phyloP scores from a whole-genome alignment of 495 filamentous ascomycete genomes.

The Lophium mytilinum region DNA sequence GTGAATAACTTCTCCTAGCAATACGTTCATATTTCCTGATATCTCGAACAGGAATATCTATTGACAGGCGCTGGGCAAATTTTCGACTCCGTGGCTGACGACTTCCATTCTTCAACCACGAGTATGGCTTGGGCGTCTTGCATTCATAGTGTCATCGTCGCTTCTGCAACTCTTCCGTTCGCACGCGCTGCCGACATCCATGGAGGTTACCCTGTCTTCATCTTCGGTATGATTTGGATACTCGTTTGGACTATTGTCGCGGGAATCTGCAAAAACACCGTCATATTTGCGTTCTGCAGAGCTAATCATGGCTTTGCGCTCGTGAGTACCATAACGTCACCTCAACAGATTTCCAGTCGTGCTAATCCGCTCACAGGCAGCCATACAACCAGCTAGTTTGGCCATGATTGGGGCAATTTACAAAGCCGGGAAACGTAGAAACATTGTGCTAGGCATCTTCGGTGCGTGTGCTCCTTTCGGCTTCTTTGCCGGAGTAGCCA shows the following conservation, averaged over 20 bases:
- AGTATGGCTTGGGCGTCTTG: background rate
- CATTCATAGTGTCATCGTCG: background rate
- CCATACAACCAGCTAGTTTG: background rate
- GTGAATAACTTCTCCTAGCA: background rate
- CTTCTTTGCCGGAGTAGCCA: constrained; percentile 75
- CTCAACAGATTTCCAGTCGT: too few relatives aligned
- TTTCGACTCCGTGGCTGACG: background rate
- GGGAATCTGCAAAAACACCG: background rate
- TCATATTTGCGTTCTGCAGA: background rate
- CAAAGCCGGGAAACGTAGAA: constrained; percentile 76
- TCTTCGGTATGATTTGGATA: background rate
- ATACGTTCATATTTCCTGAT: background rate
- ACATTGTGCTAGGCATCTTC: constrained; percentile 73
- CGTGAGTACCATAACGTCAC: too few relatives aligned
- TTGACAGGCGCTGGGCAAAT: background rate
- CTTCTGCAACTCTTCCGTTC: background rate
- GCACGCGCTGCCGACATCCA: background rate
- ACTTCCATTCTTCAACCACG: background rate
- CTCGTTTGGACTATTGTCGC: background rate
- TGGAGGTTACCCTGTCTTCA: background rate
- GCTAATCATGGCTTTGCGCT: background rate
- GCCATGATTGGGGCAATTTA: constrained; percentile 38
- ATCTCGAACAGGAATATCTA: background rate
- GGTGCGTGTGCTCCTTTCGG: constrained; percentile 69
- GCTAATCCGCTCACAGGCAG: too few relatives aligned